Base-by-base conservation (phyloP, 2,329 filamentous ascomycete species). In the Aureobasidium sp. region DNA sequence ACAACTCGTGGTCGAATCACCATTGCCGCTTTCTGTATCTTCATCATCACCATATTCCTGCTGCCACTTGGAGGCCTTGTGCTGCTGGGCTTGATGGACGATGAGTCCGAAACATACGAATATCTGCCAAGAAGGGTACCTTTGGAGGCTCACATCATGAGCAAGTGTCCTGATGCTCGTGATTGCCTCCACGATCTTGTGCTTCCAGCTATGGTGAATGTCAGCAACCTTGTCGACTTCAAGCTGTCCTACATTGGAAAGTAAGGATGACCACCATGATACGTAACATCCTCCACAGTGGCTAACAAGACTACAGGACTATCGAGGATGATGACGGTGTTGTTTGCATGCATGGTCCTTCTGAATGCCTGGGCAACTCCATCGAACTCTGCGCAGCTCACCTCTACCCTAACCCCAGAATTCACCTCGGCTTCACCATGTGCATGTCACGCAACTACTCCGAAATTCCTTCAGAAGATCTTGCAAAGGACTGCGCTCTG, bases 301-400 rank as follows among this genome's bases (percentile, higher is more conserved):
- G 43, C 52, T 55, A 36, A 39, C 27, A 55, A 26, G 13, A 46
- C 12, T 26, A 17, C 34, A 82, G 88, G 75, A 69, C 87, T 77
- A 76, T 79, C 50, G 86, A 89, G 56, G 81, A 87, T 65, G 88
- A 87, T 65, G 88, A 92, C 69, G 92, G 91, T 61, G 87, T 97
- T 64, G 80, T 85, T 37, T 99, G 94, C 79, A 93, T 82, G 77
- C 94, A 99, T 73, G 94, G 94, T 8, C 89, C 92, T 5, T 82
- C 82, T 46, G 94, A 99, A 77, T 99, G 90, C 74, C 84, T 97
- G 70, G 94, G 94, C 65, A 92, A 99, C 77, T 96, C 96, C 72
- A 81, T 99, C 74, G 88, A 96, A 73, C 87, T 99, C 55, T 99
- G 94, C 77, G 92, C 92, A 37, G 87, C 87, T 63, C 81, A 88